Evolutionary conservation across 225 moss, liverwort and hornwort genomes (phyloP), one percentile per base, ranked within the genome.

Genomic region (Sphagnum contortum): DNA sequence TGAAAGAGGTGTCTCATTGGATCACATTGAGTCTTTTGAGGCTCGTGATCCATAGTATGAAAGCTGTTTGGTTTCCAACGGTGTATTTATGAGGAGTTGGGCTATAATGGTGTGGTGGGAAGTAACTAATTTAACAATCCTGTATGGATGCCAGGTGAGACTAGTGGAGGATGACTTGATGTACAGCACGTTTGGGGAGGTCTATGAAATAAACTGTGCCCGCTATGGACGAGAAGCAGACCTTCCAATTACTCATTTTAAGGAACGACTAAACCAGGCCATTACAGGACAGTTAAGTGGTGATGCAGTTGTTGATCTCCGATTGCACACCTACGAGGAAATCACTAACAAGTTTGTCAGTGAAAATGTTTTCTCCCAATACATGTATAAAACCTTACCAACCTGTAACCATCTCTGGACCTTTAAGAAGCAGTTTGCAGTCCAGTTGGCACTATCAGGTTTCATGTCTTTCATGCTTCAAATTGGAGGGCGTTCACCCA

Each of bases 141-240:
- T 29, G 1, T 29, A 29, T 29, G 29, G 29, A 50, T 12, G 4
- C 49, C 83, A 98, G 98, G 98, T 98, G 66, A 84, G 98, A 62
- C 75, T 98, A 76, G 98, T 98, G 61, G 98, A 98, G 81, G 98
- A 98, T 77, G 98, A 98, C 81, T 76, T 98, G 69, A 93, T 98
- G 98, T 98, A 93, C 65, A 98, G 98, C 81, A 98, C 98, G n/a
- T 98, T 98, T 74, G 98, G 98, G 65, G 98, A 98, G 67, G 98
- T 98, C 14, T 98, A 98, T 65, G 98, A 98, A 73, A 98, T 98
- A 60, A 98, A 98, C 57, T 98, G 98, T 76, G 98, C 98, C 45
- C 89, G 98, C 50, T 98, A 98, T 70, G 98, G 98, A 44, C 87
- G 98, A 71, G 98, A 98, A 89, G 98, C 98, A 55, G 93, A 98